A percentile compares a stretch with the other conserved stretches of the same genome.
Conservation (phyloP, 1,284 basidiomycete species). For the Ustilago xerochloae region DNA sequence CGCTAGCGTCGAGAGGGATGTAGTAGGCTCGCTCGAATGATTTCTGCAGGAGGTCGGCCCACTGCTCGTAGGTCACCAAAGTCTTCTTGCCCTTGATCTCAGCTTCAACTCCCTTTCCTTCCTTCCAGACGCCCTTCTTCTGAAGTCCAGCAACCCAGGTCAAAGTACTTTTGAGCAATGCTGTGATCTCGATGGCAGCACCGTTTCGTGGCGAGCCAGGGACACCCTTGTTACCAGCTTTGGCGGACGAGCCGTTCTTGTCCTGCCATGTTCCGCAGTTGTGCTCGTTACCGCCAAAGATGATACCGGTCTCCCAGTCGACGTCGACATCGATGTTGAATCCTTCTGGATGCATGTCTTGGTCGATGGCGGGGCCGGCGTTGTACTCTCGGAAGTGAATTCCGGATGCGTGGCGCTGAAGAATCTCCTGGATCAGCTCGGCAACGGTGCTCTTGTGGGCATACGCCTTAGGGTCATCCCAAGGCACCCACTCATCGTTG, state of each 20-base stretch:
- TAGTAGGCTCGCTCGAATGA: slow-evolving; percentile 93
- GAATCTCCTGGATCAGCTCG: slow-evolving; percentile 93
- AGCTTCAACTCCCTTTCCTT: slow-evolving; percentile 79
- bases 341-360: slow-evolving; percentile 91
- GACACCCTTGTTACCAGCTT: slow-evolving; percentile 90
- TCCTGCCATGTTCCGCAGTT: slow-evolving; percentile 67
- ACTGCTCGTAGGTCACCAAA: slow-evolving; percentile 87
- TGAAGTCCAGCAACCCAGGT: slow-evolving; percentile 84
- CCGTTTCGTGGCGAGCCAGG: slow-evolving; percentile 96
- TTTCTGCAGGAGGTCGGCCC: slow-evolving; percentile 83
- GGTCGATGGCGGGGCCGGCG: slow-evolving; percentile 92
- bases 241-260: slow-evolving; percentile 62
- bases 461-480: slow-evolving; percentile 82
- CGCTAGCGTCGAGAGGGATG: slow-evolving; percentile 80
- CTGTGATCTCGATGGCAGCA: slow-evolving; percentile 94
- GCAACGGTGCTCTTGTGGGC: slow-evolving; percentile 75
- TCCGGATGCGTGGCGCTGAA: slow-evolving; percentile 91
- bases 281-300: slow-evolving; percentile 81
- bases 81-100: slow-evolving; percentile 77
- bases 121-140: slow-evolving; percentile 79
- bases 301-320: slow-evolving; percentile 92
- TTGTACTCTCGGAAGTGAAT: slow-evolving; percentile 96
- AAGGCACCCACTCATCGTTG: slow-evolving; percentile 91
- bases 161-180: slow-evolving; percentile 89
- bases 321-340: slow-evolving; percentile 94